These are phyloP conservation scores for Trichothecium roseum DNA, from an alignment of 2,329 filamentous ascomycete species.

Conservation along the genomic window DNA sequence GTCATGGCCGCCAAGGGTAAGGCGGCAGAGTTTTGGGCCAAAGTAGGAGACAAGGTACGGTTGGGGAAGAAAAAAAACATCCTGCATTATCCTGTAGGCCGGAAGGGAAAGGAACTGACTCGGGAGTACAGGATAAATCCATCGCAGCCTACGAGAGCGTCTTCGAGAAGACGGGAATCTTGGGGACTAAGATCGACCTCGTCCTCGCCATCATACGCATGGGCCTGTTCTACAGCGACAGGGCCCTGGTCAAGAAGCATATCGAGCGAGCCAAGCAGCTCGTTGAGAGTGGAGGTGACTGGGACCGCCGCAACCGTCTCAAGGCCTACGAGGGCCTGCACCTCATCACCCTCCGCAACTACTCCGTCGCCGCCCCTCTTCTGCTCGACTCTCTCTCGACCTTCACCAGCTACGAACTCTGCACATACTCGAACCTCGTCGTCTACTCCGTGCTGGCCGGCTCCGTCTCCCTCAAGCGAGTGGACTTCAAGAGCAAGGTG, in stretches of 20 bases:
- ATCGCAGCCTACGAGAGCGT: slow-evolving; percentile 86
- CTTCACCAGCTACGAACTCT: slow-evolving; percentile 97
- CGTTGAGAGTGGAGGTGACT: slow-evolving; percentile 92
- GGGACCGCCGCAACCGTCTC: slow-evolving; percentile 94
- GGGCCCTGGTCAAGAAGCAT: slow-evolving; percentile 83
- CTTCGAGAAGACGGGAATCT: slow-evolving; percentile 92
- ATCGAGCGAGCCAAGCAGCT: slow-evolving; percentile 81
- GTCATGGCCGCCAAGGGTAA: slow-evolving; percentile 87
- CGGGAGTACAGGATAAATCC: slow-evolving; percentile 70
- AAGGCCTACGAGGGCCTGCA: slow-evolving; percentile 98
- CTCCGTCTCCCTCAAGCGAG: slow-evolving; percentile 86
- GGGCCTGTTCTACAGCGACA: slow-evolving; percentile 92
- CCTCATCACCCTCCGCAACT: slow-evolving; percentile 82
- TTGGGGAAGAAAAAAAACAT: background rate
- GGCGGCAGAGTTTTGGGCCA: slow-evolving; percentile 90
- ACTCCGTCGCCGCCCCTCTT: slow-evolving; percentile 80
- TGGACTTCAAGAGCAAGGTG: slow-evolving; percentile 98
- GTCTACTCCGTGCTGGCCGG: slow-evolving; percentile 93
- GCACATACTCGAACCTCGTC: slow-evolving; percentile 89
- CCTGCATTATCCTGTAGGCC: background rate
- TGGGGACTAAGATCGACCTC: slow-evolving; percentile 95
- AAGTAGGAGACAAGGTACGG: slow-evolving; percentile 86
- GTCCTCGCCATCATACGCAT: slow-evolving; percentile 94
- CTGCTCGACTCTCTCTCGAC: slow-evolving; percentile 95
- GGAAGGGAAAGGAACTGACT: background rate